Conservation (phyloP, 257 asterid genomes). For the Primulina eburnea region DNA sequence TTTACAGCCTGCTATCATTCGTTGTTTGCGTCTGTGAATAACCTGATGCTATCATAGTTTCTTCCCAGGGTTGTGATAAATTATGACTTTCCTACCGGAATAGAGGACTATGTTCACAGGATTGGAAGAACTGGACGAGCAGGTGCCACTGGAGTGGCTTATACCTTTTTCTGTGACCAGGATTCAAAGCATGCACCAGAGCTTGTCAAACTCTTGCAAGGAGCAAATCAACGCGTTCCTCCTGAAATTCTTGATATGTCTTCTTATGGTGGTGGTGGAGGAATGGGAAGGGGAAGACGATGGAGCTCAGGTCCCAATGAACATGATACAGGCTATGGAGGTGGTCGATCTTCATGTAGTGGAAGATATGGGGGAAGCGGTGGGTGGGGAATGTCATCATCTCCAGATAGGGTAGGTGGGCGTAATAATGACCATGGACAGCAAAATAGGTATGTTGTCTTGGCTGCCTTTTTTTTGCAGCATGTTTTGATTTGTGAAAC, state of each 20-base stretch:
- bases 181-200: slow-evolving; percentile 86
- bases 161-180: slow-evolving; percentile 80
- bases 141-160: slow-evolving; percentile 97
- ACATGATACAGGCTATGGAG: slow-evolving; percentile 51
- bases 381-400: slow-evolving; percentile 40
- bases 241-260: slow-evolving; percentile 69
- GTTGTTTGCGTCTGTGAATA: neutral
- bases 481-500: neutral
- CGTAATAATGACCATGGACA: slow-evolving; percentile 45
- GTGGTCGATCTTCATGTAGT: slow-evolving; percentile 56
- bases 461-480: neutral
- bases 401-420: slow-evolving; percentile 33
- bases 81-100: slow-evolving; percentile 91
- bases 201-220: slow-evolving; percentile 82
- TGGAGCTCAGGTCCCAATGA: slow-evolving; percentile 81
- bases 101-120: slow-evolving; percentile 98
- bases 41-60: neutral
- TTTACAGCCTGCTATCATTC: neutral
- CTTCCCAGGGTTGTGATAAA: slow-evolving; percentile 81
- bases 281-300: slow-evolving; percentile 73
- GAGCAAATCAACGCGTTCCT: slow-evolving; percentile 86
- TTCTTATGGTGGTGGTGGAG: slow-evolving; percentile 62
- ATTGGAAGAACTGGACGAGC: slow-evolving; percentile 99
- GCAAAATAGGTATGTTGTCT: slow-evolving; percentile 45
- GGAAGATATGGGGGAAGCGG: slow-evolving; percentile 61